Conservation (phyloP, 495 filamentous ascomycete genomes). For the Terfezia claveryi region DNA sequence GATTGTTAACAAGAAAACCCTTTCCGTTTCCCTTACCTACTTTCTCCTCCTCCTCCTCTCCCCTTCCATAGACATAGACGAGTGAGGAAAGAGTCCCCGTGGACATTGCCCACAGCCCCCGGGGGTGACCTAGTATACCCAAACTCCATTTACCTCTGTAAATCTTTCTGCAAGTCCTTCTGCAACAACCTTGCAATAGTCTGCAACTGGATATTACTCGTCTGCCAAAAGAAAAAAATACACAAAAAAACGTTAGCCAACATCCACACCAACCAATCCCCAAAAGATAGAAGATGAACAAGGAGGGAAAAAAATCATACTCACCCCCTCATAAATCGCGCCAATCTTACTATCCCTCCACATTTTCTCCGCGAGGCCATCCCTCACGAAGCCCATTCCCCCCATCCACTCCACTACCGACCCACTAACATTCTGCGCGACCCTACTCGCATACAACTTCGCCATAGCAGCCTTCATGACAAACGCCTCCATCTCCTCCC, state of each 20-base stretch:
- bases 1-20: too few species aligned
- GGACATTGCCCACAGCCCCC: too few species aligned
- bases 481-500: slow-evolving; percentile 26
- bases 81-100: too few species aligned
- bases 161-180: slow-evolving; percentile 49
- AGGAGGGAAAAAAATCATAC: slow-evolving; percentile 22
- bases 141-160: too few species aligned
- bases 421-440: slow-evolving; percentile 69
- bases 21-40: too few species aligned
- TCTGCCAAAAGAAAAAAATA: background rate
- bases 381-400: slow-evolving; percentile 86
- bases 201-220: slow-evolving; percentile 59
- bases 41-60: too few species aligned
- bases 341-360: slow-evolving; percentile 97
- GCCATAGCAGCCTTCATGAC: slow-evolving; percentile 95
- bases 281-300: background rate
- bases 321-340: slow-evolving; percentile 74
- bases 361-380: slow-evolving; percentile 95
- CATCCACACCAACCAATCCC: background rate
- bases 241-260: background rate
- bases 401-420: slow-evolving; percentile 97
- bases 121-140: too few species aligned
- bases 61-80: too few species aligned
- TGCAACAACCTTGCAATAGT: slow-evolving; percentile 64
- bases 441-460: slow-evolving; percentile 84